These are phyloP conservation scores for Penicillium daleae DNA, from an alignment of 495 filamentous ascomycete genomes.

Conservation along the genomic window DNA sequence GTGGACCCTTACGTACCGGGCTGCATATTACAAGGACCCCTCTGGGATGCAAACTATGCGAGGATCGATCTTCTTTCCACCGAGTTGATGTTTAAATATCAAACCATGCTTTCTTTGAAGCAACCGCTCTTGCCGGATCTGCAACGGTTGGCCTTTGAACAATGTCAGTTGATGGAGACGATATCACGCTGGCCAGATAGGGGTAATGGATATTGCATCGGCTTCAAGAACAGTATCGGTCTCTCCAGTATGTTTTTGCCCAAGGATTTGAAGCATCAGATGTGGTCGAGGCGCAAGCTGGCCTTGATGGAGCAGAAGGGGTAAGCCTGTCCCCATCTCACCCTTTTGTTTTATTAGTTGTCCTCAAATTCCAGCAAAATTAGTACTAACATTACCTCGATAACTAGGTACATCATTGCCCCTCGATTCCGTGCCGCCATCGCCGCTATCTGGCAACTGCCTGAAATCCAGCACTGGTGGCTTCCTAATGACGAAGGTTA, in stretches of 20 bases:
- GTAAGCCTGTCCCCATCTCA: constrained; percentile 56
- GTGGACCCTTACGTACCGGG: constrained; percentile 73
- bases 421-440: constrained; percentile 72
- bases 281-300: constrained; percentile 83
- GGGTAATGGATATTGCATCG: constrained; percentile 68
- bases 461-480: constrained; percentile 80
- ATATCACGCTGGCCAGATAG: constrained; percentile 73
- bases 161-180: constrained; percentile 76
- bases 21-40: constrained; percentile 64
- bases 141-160: constrained; percentile 63
- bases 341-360: background rate
- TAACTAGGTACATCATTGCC: constrained; percentile 79
- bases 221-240: constrained; percentile 74
- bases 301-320: constrained; percentile 78
- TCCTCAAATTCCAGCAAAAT: too few species aligned
- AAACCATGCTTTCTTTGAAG: constrained; percentile 58
- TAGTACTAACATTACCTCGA: constrained; percentile 14
- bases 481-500: constrained; percentile 79
- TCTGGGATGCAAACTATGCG: constrained; percentile 76
- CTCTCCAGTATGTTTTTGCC: constrained; percentile 80
- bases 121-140: constrained; percentile 58
- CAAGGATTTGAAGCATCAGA: constrained; percentile 69
- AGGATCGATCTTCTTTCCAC: constrained; percentile 78
- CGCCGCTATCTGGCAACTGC: constrained; percentile 69
- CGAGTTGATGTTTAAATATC: constrained; percentile 78